phyloP scores from a whole-genome alignment of 1,284 basidiomycete species.

The Wallemia mellicola region DNA sequence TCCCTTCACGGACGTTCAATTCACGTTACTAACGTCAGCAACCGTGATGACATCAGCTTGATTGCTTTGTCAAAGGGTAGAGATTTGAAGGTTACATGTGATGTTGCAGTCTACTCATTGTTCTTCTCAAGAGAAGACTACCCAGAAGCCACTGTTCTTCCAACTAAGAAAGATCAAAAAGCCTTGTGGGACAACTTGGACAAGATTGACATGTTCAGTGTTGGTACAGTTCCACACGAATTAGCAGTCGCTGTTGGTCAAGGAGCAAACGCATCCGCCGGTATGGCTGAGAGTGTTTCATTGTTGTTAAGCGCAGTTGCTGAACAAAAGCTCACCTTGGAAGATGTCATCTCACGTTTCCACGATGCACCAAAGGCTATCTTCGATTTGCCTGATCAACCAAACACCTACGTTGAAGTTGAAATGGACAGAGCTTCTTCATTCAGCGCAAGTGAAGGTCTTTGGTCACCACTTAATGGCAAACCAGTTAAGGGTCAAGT shows the following conservation, averaged over 20 bases:
- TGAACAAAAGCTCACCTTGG: constrained; percentile 46
- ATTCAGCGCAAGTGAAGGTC: constrained; percentile 20
- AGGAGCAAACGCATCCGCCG: constrained; percentile 36
- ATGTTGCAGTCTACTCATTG: constrained; percentile 71
- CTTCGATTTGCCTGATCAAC: constrained; percentile 62
- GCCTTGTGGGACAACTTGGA: constrained; percentile 66
- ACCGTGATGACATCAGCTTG: constrained; percentile 57
- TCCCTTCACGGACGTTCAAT: constrained; percentile 68
- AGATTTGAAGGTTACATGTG: constrained; percentile 78
- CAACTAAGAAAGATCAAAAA: constrained; percentile 45
- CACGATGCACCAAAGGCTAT: constrained; percentile 79
- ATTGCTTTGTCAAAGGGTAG: constrained; percentile 88
- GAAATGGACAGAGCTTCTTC: constrained; percentile 46
- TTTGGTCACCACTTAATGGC: constrained; percentile 62
- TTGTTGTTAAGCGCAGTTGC: constrained; percentile 63
- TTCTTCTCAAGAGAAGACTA: constrained; percentile 62
- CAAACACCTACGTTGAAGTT: constrained; percentile 71
- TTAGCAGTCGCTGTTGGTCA: constrained; percentile 39
- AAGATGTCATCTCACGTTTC: constrained; percentile 48
- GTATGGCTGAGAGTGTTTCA: constrained; percentile 63
- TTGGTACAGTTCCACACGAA: constrained; percentile 54
- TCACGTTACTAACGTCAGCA: constrained; percentile 79
- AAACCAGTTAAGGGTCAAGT: constrained; percentile 39
- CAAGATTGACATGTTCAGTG: constrained; percentile 67
- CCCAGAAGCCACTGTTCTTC: constrained; percentile 32